Conservation (phyloP, 1,284 basidiomycete species). For the Schizophyllum amplum region DNA sequence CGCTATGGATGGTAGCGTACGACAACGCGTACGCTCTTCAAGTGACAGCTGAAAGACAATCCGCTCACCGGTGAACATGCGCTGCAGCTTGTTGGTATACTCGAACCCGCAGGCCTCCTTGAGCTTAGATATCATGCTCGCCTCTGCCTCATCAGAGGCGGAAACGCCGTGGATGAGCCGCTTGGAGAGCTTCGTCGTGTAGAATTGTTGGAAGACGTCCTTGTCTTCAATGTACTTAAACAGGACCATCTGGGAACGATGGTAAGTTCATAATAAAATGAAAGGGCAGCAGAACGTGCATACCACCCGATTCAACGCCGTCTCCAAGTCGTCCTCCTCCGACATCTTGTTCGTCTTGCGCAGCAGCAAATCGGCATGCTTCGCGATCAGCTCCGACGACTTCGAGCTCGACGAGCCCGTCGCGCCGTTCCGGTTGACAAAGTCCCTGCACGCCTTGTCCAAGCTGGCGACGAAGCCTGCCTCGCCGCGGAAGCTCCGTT, state of each 20-base stretch:
- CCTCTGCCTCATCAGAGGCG: slow-evolving; percentile 96
- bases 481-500: slow-evolving; percentile 88
- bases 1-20: no score
- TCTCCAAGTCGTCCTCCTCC: slow-evolving; percentile 88
- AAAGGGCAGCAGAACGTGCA: slow-evolving; percentile 21
- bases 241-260: slow-evolving; percentile 75
- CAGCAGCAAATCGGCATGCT: slow-evolving; percentile 86
- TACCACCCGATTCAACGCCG: slow-evolving; percentile 87
- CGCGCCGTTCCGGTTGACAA: slow-evolving; percentile 92
- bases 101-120: slow-evolving; percentile 99
- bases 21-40: no score
- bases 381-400: slow-evolving; percentile 92
- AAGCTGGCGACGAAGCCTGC: slow-evolving; percentile 93
- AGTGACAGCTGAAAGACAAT: no score
- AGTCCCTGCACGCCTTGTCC: slow-evolving; percentile 95
- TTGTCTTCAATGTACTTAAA: slow-evolving; percentile 99
- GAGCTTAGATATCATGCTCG: slow-evolving; percentile 97
- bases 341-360: slow-evolving; percentile 96
- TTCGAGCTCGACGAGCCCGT: slow-evolving; percentile 81
- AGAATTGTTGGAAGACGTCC: slow-evolving; percentile 99
- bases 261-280: slow-evolving; percentile 2
- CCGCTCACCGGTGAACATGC: slow-evolving; percentile 90
- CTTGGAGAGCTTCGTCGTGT: slow-evolving; percentile 93
- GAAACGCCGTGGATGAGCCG: slow-evolving; percentile 91
- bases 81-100: slow-evolving; percentile 95